These are phyloP conservation scores for Furcasterigmium furcatum DNA, from an alignment of 2,329 filamentous ascomycete species.

Conservation along the genomic window DNA sequence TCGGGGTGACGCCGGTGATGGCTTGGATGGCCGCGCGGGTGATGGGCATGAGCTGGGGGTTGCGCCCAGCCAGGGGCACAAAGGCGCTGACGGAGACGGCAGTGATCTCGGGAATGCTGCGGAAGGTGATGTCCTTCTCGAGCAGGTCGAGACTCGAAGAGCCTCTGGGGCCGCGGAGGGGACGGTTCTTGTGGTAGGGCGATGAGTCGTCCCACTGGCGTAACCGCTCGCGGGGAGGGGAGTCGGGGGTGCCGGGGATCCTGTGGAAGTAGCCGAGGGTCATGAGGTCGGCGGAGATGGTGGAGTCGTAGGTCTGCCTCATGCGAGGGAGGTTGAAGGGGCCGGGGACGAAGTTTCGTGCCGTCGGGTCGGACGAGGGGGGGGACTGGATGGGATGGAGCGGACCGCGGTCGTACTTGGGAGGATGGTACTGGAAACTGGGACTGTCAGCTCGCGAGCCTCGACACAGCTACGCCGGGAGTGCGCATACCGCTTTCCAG, in stretches of 20 bases:
- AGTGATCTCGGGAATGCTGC: constrained; percentile 79
- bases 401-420: constrained; percentile 91
- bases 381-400: constrained; percentile 91
- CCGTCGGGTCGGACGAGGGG: constrained; percentile 79
- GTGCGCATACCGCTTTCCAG: constrained; percentile 42
- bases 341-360: constrained; percentile 83
- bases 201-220: constrained; percentile 86
- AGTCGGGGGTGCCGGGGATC: constrained; percentile 67
- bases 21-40: constrained; percentile 82
- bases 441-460: constrained; percentile 17
- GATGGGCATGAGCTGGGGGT: constrained; percentile 75
- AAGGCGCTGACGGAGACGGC: constrained; percentile 78
- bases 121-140: constrained; percentile 73
- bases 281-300: constrained; percentile 83
- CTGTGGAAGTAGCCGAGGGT: constrained; percentile 84
- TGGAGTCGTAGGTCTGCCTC: constrained; percentile 85
- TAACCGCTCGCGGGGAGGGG: constrained; percentile 60
- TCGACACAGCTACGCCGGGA: constrained; percentile 9
- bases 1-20: constrained; percentile 74
- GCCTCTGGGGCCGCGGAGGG: constrained; percentile 80
- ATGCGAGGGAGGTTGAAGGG: constrained; percentile 87
- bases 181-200: constrained; percentile 91
- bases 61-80: constrained; percentile 66
- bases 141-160: constrained; percentile 67
- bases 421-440: constrained; percentile 88